These are phyloP conservation scores for Przewalskia tangutica DNA, from an alignment of 257 asterid genomes.

Conservation along the genomic window DNA sequence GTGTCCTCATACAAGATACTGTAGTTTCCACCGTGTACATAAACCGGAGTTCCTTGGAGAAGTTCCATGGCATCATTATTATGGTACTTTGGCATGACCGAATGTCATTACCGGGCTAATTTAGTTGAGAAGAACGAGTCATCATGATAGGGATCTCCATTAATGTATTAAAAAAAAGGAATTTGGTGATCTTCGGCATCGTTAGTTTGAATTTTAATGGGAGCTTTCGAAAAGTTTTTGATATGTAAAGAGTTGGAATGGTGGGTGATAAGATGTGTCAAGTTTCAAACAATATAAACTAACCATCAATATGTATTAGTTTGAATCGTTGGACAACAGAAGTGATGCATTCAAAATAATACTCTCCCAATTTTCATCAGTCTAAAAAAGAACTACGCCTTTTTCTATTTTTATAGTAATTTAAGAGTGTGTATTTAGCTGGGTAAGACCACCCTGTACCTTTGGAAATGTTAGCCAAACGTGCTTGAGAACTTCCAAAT, in stretches of 20 bases:
- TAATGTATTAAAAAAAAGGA: neutral
- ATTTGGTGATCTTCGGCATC: neutral
- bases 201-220: neutral
- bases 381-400: too few relatives aligned
- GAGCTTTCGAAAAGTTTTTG: neutral
- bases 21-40: neutral
- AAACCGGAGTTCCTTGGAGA: neutral
- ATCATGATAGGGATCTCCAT: neutral
- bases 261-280: neutral
- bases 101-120: neutral
- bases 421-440: too few relatives aligned
- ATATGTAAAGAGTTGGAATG: neutral
- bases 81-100: neutral
- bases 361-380: too few relatives aligned
- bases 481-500: too few relatives aligned
- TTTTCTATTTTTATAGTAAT: too few relatives aligned
- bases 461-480: too few relatives aligned
- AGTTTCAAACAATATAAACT: neutral
- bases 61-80: neutral
- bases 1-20: neutral
- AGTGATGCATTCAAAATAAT: neutral
- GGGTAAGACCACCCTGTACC: too few relatives aligned
- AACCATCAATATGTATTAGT: neutral
- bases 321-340: neutral
- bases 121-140: neutral